Base-by-base conservation (phyloP, 495 filamentous ascomycete genomes). In the Aspergillus conjunctus region DNA sequence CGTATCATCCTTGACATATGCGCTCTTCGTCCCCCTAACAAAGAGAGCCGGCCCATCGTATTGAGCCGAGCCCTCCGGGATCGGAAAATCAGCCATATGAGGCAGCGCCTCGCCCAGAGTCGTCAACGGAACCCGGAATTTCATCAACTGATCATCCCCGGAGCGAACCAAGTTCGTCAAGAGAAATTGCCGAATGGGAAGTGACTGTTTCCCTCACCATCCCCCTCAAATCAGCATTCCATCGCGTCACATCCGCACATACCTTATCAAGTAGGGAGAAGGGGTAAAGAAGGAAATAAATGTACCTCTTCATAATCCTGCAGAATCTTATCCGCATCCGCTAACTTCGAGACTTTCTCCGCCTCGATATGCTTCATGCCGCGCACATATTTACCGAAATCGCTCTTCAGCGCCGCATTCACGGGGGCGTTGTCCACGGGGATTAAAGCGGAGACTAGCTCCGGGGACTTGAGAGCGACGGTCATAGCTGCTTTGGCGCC, bases 401-500 rank as follows among this genome's bases (percentile, higher is more conserved):
- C 82, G 62, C 83, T 85, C 54, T 82, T 79, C 8, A 98, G 78
- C 0, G 79, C 80, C 3, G 87, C 90, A 68, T 93, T 92, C 18
- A 94, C 77, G 3, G 94, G 94, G 7, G 93, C 92, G 68, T 98
- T 98, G 79, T 98, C 94, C 6, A 98, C 92, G 5, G 91, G 79
- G 18, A 98, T 81, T 26, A 98, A 68, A 64, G 84, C 83, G 2
- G 79, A 79, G 37, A 96, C 78, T 0, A 87, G 77, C 12, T 83
- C 71, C 0, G 91, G 90, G 0, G 82, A 74, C 30, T 81, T 78
- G 15, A 98, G 84, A 32, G 92, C 89, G 34, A 98, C 81, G 0
- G 90, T 82, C 93, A 98, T 97, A 54, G 91, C 93, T 3, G 88
- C 86, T 81, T 98, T 98, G 39, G 94, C 94, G 53, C 95, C 95